These are phyloP conservation scores for Diversispora epigaea DNA, from an alignment of 192 early-diverging fungal genomes.

Conservation along the genomic window DNA sequence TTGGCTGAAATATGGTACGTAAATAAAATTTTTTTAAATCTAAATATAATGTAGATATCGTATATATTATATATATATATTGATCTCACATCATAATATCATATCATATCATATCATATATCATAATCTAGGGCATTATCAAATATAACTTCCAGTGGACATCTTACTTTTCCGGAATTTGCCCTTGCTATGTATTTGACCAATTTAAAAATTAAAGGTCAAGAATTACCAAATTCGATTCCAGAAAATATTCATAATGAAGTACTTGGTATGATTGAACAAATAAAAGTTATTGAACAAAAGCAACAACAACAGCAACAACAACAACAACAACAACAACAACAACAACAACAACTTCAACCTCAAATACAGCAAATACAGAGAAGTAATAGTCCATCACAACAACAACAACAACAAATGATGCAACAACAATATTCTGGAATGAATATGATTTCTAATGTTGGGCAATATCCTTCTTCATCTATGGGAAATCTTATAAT, in stretches of 20 bases:
- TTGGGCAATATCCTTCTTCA: not conserved
- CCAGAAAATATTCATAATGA: constrained; percentile 54
- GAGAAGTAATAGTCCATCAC: not conserved
- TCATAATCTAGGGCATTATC: constrained; percentile 52
- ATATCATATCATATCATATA: too few species aligned
- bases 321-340: not conserved
- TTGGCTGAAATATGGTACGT: constrained; percentile 47
- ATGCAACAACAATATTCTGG: constrained; percentile 20
- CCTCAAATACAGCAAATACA: not conserved
- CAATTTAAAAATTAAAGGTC: constrained; percentile 55
- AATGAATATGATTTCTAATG: not conserved
- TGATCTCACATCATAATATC: not conserved
- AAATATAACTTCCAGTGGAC: constrained; percentile 48
- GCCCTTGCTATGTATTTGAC: constrained; percentile 67
- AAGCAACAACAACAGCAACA: constrained; percentile 15
- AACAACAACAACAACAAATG: not conserved
- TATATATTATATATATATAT: not conserved
- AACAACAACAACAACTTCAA: not conserved
- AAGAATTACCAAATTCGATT: constrained; percentile 50
- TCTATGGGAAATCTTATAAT: not conserved
- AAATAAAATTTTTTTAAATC: too few species aligned
- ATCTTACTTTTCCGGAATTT: constrained; percentile 64
- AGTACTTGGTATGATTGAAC: constrained; percentile 38
- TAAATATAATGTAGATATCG: too few species aligned
- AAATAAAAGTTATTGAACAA: constrained; percentile 16